These are phyloP conservation scores for Coemansia umbellata DNA, from an alignment of 192 early-diverging fungal species.

Conservation along the genomic window DNA sequence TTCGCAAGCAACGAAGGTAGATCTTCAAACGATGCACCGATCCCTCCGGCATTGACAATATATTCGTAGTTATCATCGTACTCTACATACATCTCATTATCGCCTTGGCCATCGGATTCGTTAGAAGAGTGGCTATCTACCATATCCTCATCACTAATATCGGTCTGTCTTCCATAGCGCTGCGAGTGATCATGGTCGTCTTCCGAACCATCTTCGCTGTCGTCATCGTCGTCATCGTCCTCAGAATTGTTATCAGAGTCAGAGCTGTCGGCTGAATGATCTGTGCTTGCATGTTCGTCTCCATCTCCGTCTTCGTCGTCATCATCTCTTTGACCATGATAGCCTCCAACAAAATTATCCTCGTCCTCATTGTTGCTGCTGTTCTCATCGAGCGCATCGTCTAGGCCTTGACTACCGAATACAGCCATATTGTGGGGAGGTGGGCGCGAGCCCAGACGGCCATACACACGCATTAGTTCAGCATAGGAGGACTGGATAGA, in stretches of 20 bases:
- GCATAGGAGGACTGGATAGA: constrained; percentile 1
- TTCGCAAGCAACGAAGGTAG: constrained; percentile 12
- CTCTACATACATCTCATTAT: not conserved
- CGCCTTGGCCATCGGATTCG: constrained; percentile 5
- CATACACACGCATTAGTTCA: constrained; percentile 2
- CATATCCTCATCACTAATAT: constrained; percentile 1
- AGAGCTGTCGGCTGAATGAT: not conserved
- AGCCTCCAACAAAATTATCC: not conserved
- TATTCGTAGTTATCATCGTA: constrained; percentile 6
- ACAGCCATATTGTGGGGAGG: not conserved
- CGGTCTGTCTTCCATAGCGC: not conserved
- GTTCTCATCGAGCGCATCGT: not conserved
- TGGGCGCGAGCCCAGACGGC: not conserved
- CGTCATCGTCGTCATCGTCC: constrained; percentile 4
- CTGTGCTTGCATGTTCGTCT: not conserved
- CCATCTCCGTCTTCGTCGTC: constrained; percentile 2
- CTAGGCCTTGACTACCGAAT: not conserved
- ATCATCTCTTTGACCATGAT: not conserved
- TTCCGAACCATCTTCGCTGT: not conserved
- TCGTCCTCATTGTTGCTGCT: not conserved
- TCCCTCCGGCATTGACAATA: not conserved
- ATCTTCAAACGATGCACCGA: constrained; percentile 17
- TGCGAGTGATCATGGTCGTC: not conserved
- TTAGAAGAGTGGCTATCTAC: not conserved
- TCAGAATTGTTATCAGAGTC: not conserved